Conservation (phyloP, 352 stramenopile species). For the Phytophthora pinifolia region DNA sequence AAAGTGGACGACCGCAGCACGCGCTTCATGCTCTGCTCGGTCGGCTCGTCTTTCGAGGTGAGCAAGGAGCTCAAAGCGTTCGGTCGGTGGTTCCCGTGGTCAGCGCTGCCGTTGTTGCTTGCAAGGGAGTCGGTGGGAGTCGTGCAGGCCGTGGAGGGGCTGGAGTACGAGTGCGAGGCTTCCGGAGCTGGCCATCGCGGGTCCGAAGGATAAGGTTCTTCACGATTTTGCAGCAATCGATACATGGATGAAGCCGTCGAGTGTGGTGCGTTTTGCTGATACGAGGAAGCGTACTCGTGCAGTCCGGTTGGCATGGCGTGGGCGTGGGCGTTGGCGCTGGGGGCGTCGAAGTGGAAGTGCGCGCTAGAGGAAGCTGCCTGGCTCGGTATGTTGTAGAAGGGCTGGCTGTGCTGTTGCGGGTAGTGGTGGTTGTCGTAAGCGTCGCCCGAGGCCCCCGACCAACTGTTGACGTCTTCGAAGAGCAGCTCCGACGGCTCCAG, state of each 20-base stretch:
- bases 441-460: slow-evolving; percentile 16
- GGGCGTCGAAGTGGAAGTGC: slow-evolving; percentile 21
- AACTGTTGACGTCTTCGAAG: slow-evolving; percentile 40
- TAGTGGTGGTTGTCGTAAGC: slow-evolving; percentile 27
- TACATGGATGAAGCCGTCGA: slow-evolving; percentile 16
- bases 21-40: slow-evolving; percentile 17
- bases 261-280: slow-evolving; percentile 18
- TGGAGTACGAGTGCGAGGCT: slow-evolving; percentile 13
- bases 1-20: slow-evolving; percentile 23
- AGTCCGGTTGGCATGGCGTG: slow-evolving; percentile 11
- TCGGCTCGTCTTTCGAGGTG: not conserved
- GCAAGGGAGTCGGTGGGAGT: slow-evolving; percentile 3
- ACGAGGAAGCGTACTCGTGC: slow-evolving; percentile 17
- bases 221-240: slow-evolving; percentile 20
- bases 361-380: slow-evolving; percentile 4
- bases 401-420: slow-evolving; percentile 22
- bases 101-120: not conserved
- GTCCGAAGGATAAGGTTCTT: slow-evolving; percentile 7
- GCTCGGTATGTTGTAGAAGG: slow-evolving; percentile 24
- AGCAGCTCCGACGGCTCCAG: slow-evolving; percentile 39
- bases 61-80: slow-evolving; percentile 3
- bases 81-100: slow-evolving; percentile 4
- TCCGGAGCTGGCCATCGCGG: slow-evolving; percentile 20
- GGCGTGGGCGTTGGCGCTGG: slow-evolving; percentile 1
- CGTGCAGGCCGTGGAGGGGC: slow-evolving; percentile 10